Conservation (phyloP, 768 basidiomycete species). For the Xerocomus potaroensis region DNA sequence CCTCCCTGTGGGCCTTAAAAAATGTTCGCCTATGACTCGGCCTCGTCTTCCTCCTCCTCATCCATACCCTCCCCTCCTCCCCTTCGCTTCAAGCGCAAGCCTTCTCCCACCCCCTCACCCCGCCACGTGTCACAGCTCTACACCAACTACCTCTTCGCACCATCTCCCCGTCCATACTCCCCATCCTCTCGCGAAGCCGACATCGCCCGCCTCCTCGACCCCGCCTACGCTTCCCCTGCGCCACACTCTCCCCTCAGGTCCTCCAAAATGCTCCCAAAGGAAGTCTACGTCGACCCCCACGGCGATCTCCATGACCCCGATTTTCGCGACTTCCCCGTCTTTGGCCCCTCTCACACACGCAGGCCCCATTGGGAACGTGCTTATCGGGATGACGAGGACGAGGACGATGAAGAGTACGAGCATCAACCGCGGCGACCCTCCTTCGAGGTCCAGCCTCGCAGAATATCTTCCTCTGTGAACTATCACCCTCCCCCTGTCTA, state of each 20-base stretch:
- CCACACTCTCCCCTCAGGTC: conserved; percentile 22
- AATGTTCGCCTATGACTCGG: conserved; percentile 18
- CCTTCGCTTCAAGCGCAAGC: conserved; percentile 23
- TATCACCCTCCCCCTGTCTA: conserved; percentile 22
- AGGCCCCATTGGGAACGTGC: conserved; percentile 35
- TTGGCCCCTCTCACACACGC: conserved; percentile 19
- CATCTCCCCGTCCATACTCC: conserved; percentile 28
- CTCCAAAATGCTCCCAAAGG: conserved; percentile 14
- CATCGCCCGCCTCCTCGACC: conserved; percentile 62
- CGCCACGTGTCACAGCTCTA: conserved; percentile 14
- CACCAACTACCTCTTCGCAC: conserved; percentile 1
- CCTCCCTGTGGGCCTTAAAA: background rate
- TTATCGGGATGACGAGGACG: conserved; percentile 27
- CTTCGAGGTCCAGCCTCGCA: conserved; percentile 19
- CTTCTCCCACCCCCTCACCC: conserved; percentile 28
- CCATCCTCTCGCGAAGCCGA: conserved; percentile 43
- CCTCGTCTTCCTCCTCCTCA: conserved; percentile 17
- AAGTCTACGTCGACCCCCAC: conserved; percentile 55
- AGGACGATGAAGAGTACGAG: conserved; percentile 29
- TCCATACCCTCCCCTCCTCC: conserved; percentile 15
- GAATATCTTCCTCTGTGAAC: conserved; percentile 21
- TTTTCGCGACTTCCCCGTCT: conserved; percentile 57
- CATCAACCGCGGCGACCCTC: conserved; percentile 12
- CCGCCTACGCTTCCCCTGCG: conserved; percentile 45
- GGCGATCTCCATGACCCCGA: conserved; percentile 68